A percentile compares a stretch with the other conserved stretches of the same genome.
phyloP scores from a whole-genome alignment of 176 grass and related monocot genomes.

The Juncus effusus region DNA sequence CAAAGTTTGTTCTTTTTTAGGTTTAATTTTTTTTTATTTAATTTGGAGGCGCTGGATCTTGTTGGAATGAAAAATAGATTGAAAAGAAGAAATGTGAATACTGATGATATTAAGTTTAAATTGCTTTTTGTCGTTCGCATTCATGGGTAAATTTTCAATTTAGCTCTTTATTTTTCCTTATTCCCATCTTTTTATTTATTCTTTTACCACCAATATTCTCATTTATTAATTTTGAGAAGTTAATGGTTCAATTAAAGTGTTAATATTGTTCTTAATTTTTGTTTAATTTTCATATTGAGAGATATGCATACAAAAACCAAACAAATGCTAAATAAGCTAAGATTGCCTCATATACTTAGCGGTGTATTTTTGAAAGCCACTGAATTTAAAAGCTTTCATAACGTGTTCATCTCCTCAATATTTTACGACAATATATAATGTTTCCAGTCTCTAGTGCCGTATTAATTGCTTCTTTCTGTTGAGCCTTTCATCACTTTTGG shows the following conservation, averaged over 20 bases:
- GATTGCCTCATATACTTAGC: constrained; percentile 51
- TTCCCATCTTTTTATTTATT: not conserved
- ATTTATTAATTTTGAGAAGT: not conserved
- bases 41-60: constrained; percentile 59
- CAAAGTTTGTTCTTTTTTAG: too few relatives aligned
- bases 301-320: constrained; percentile 75
- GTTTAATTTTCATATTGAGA: constrained; percentile 35
- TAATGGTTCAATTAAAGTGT: not conserved
- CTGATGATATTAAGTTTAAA: constrained; percentile 42
- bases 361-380: constrained; percentile 79
- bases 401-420: too few relatives aligned
- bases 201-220: not conserved
- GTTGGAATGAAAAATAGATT: constrained; percentile 58
- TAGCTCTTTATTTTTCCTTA: not conserved
- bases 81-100: constrained; percentile 46
- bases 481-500: constrained; percentile 76
- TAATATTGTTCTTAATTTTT: constrained; percentile 9
- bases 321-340: constrained; percentile 50
- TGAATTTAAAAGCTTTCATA: constrained; percentile 13
- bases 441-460: too few relatives aligned
- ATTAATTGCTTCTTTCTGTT: constrained; percentile 49
- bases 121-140: constrained; percentile 85
- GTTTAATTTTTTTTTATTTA: constrained; percentile 4
- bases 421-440: too few relatives aligned
- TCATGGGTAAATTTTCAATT: constrained; percentile 46